Conservation (phyloP, 306 rosid genomes). For the Fagus sylvatica region DNA sequence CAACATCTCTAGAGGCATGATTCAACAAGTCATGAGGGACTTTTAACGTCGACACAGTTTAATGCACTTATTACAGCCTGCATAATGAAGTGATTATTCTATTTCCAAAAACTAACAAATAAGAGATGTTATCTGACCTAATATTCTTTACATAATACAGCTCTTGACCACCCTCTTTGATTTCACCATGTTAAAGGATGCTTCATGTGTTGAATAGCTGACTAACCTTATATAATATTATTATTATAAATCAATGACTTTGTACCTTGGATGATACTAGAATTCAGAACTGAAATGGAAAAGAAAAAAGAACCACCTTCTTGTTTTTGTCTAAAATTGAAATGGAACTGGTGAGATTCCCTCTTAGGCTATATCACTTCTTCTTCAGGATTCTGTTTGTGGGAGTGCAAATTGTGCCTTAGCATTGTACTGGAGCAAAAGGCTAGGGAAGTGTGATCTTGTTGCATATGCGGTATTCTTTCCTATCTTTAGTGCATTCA, state of each 20-base stretch:
- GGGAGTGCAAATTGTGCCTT: slow-evolving; percentile 75
- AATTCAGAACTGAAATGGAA: neutral
- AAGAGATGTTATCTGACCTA: neutral
- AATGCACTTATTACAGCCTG: neutral
- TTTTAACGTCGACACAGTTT: neutral
- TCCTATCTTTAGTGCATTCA: neutral
- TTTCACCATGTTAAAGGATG: neutral
- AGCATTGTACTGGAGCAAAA: slow-evolving; percentile 67
- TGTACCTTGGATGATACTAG: neutral
- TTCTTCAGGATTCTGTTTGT: slow-evolving; percentile 61
- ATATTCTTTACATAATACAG: neutral
- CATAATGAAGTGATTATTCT: neutral
- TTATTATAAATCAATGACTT: neutral
- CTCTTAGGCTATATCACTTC: neutral
- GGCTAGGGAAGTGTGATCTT: slow-evolving; percentile 63
- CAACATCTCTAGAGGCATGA: neutral
- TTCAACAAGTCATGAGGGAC: neutral
- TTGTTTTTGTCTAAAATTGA: neutral
- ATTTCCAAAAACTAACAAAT: neutral
- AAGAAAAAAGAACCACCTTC: neutral
- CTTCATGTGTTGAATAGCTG: neutral
- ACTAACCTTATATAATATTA: neutral
- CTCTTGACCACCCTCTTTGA: neutral
- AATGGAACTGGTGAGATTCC: too few species aligned
- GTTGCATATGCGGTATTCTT: slow-evolving; percentile 59